Conservation (phyloP, 352 stramenopile species). For the Thalassiosira exigua region DNA sequence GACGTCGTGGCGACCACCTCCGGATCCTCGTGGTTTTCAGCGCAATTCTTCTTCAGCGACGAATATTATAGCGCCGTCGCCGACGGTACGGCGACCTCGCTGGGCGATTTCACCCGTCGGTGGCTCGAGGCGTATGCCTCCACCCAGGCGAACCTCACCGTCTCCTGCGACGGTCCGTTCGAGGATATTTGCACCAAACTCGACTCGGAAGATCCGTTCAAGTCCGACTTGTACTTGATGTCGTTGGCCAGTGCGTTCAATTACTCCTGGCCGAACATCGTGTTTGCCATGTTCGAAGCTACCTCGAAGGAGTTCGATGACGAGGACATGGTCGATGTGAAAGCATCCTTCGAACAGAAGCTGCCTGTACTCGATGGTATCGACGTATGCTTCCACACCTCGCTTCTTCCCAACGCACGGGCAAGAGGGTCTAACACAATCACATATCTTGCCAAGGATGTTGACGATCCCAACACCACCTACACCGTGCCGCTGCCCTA, state of each 20-base stretch:
- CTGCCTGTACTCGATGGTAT: background rate
- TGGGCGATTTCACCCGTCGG: too few relatives aligned
- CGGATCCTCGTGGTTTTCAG: background rate
- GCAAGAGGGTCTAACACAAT: slow-evolving; percentile 6
- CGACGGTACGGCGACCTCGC: too few relatives aligned
- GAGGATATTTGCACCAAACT: background rate
- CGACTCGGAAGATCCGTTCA: background rate
- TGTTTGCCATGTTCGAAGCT: background rate
- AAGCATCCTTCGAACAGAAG: slow-evolving; percentile 1
- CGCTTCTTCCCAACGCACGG: slow-evolving; percentile 11
- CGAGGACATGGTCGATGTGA: background rate
- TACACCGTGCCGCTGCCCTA: too few relatives aligned
- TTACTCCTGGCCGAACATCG: background rate
- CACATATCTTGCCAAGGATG: too few relatives aligned
- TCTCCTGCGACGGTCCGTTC: background rate
- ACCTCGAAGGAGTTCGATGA: slow-evolving; percentile 1
- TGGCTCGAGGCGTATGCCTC: slow-evolving; percentile 8
- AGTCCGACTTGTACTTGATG: background rate
- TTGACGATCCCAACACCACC: too few relatives aligned
- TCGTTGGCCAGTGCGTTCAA: background rate
- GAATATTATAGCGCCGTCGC: too few relatives aligned
- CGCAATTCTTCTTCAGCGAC: slow-evolving; percentile 7
- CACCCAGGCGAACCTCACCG: background rate
- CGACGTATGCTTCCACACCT: slow-evolving; percentile 8
- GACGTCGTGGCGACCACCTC: background rate